Conservation (phyloP, 129 eudicot genomes). For the Chrysanthemum seticuspe region DNA sequence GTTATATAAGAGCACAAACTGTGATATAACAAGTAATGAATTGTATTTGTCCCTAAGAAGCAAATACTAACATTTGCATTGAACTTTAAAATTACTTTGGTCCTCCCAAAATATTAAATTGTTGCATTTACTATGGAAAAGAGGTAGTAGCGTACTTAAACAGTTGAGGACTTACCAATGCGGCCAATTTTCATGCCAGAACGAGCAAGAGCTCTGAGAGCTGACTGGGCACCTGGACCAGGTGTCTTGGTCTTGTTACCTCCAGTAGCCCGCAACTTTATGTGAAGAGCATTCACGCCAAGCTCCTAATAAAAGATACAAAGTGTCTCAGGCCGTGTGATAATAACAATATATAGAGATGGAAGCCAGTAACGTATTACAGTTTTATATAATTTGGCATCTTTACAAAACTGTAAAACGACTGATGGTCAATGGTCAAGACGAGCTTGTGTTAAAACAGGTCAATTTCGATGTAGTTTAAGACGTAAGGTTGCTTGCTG, state of each 20-base stretch:
- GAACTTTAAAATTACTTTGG: too few relatives aligned
- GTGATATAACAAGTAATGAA: too few relatives aligned
- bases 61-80: too few relatives aligned
- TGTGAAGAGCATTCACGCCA: slow-evolving; percentile 9
- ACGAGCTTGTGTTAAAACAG: too few relatives aligned
- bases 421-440: too few relatives aligned
- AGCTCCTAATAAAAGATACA: neutral
- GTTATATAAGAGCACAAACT: too few relatives aligned
- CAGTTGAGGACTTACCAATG: neutral
- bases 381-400: neutral
- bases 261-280: neutral
- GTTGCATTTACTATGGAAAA: neutral
- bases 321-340: neutral
- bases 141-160: neutral
- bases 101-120: too few relatives aligned
- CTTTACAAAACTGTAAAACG: too few relatives aligned
- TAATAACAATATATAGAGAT: neutral
- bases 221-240: slow-evolving; percentile 8
- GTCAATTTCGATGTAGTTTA: neutral
- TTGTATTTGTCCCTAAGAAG: too few relatives aligned
- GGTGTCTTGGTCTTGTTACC: neutral
- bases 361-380: neutral
- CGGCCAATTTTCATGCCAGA: slow-evolving; percentile 13
- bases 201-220: slow-evolving; percentile 11
- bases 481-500: neutral